phyloP scores from a whole-genome alignment of 441 rosid genomes.

The Corymbia calophylla region DNA sequence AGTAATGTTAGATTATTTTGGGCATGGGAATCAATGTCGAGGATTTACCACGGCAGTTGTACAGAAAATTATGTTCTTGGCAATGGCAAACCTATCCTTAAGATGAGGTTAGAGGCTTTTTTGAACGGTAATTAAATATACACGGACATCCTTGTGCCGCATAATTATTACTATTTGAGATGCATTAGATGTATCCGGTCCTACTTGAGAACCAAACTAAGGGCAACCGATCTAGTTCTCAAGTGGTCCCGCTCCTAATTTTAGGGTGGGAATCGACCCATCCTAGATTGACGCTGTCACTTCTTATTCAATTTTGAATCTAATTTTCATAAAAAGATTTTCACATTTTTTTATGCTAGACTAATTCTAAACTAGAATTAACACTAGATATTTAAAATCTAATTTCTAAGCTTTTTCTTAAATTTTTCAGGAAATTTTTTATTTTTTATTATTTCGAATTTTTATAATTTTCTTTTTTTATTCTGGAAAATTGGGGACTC shows the following conservation, averaged over 20 bases:
- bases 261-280: neutral
- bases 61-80: neutral
- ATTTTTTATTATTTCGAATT: too few species aligned
- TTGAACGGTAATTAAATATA: neutral
- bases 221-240: neutral
- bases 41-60: neutral
- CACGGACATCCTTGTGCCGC: neutral
- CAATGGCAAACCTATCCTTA: neutral
- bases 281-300: neutral
- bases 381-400: too few species aligned
- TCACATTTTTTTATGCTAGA: too few species aligned
- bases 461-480: too few species aligned
- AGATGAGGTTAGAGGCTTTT: neutral
- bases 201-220: neutral
- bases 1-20: neutral
- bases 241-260: neutral
- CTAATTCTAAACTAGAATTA: too few species aligned
- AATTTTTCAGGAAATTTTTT: too few species aligned
- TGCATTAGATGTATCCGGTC: neutral
- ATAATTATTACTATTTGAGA: neutral
- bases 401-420: too few species aligned
- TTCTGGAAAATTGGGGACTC: too few species aligned
- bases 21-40: neutral
- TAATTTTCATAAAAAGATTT: too few species aligned
- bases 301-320: too few species aligned